Evolutionary conservation across 1,284 basidiomycete genomes (phyloP).

Genomic region (Tilletia setariae): DNA sequence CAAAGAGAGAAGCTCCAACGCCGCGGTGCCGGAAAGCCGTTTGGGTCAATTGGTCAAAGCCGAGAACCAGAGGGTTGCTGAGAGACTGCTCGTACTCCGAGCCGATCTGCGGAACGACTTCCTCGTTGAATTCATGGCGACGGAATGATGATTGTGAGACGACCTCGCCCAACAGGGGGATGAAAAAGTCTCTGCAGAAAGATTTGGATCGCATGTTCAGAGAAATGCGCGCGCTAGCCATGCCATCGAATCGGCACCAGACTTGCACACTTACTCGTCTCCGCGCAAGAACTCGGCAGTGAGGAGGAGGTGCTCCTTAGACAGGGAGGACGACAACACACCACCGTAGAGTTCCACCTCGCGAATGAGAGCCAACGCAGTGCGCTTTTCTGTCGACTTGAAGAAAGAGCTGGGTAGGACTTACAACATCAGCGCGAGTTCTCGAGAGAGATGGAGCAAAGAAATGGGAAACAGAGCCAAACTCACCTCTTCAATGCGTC

Average conservation of each 20-base stretch:
- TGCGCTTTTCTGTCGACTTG: conserved; percentile 60
- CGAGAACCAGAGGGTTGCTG: conserved; percentile 38
- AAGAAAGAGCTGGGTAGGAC: conserved; percentile 35
- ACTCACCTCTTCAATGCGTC: conserved; percentile 37
- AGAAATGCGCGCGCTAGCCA: not conserved
- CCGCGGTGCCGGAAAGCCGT: conserved; percentile 51
- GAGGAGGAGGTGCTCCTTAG: conserved; percentile 83
- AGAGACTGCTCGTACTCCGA: conserved; percentile 42
- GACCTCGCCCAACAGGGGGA: conserved; percentile 50
- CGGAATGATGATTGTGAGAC: conserved; percentile 42
- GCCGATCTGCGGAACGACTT: conserved; percentile 45
- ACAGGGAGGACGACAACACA: conserved; percentile 78
- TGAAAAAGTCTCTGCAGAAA: conserved; percentile 41
- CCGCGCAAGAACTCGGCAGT: conserved; percentile 93
- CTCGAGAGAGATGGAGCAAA: not conserved
- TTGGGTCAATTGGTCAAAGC: conserved; percentile 46
- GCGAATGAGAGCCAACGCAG: conserved; percentile 83
- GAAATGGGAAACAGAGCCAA: not conserved
- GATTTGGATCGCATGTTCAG: not conserved
- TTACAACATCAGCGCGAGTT: not conserved
- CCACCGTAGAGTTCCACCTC: conserved; percentile 94
- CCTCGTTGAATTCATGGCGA: conserved; percentile 51
- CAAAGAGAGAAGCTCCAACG: conserved; percentile 50
- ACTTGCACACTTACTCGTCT: conserved; percentile 74
- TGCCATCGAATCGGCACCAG: not conserved